phyloP scores from a whole-genome alignment of 352 stramenopile species.

The Thalassiosira hispida region DNA sequence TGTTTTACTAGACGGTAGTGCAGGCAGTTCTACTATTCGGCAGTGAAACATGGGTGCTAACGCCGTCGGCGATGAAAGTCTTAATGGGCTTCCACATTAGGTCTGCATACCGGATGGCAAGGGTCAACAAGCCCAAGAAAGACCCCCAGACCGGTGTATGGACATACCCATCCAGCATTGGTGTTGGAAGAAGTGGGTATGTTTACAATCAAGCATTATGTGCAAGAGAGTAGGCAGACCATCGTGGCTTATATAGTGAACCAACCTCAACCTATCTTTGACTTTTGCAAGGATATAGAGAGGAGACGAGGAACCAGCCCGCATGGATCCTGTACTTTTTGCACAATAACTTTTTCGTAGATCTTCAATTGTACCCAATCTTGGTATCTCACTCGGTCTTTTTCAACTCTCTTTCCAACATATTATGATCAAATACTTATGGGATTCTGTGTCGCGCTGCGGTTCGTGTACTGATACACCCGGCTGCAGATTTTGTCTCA shows the following conservation, averaged over 20 bases:
- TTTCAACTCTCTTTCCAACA: no score
- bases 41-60: neutral
- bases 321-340: no score
- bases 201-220: no score
- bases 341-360: no score
- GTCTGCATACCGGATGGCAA: neutral
- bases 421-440: no score
- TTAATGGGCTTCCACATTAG: neutral
- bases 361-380: no score
- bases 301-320: neutral
- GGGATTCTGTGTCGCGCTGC: constrained; percentile 39
- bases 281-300: neutral
- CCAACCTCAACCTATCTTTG: neutral
- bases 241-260: neutral
- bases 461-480: constrained; percentile 30
- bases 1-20: constrained; percentile 3
- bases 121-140: neutral
- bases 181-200: neutral
- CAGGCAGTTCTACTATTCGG: constrained; percentile 1
- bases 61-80: neutral
- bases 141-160: neutral
- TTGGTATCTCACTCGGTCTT: no score
- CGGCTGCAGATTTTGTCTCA: constrained; percentile 34
- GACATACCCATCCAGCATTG: neutral
- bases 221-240: neutral